Base-by-base conservation (phyloP, 2,329 filamentous ascomycete species). In the Akanthomyces uredinophilus region DNA sequence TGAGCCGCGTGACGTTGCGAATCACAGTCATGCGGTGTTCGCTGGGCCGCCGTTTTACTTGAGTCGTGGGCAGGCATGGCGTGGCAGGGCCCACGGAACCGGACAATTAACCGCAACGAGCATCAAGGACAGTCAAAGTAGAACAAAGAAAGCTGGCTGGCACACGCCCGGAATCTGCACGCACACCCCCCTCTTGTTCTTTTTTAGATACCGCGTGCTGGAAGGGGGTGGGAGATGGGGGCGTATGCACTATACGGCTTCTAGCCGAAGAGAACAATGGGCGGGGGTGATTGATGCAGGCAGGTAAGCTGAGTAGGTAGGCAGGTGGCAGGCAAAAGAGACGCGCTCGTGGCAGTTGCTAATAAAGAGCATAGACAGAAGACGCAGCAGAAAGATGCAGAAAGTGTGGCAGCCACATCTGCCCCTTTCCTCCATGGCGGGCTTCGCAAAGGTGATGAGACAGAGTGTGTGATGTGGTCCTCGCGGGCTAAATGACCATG, bases 211-310 rank as follows among this genome's bases (percentile, higher is more conserved):
- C 32, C 32, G 32, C 32, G 32, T 13, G 32, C 8, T 13, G 32
- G 32, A 29, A 29, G 32, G 32, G 10, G 13, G 32, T 37, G 32
- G 24, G 35, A 18, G 47, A 7, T 5, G 37, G 20, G 52, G 51
- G 35, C 29, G 52, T 54, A n/a, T 56, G 53, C 39, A 44, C 53
- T 56, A 32, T 46, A 56, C 53, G 53, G 53, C 39, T 46, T 46
- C 24, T 16, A 56, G 53, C 53, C 53, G 53, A 56, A 46, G 41
- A 43, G 53, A 56, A 56, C 53, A 56, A 56, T 56, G 53, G 53
- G 41, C 53, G 22, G 53, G 53, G 53, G 24, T n/a, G 27, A 6
- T 29, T 29, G 27, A 29, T 29, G 27, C 27, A 29, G 27, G 27
- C 27, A 29, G n/a, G n/a, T n/a, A n/a, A n/a, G n/a, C n/a, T n/a